A percentile compares a stretch with the other conserved stretches of the same genome.
Conservation (phyloP, 768 basidiomycete species). For the Mycena pura region DNA sequence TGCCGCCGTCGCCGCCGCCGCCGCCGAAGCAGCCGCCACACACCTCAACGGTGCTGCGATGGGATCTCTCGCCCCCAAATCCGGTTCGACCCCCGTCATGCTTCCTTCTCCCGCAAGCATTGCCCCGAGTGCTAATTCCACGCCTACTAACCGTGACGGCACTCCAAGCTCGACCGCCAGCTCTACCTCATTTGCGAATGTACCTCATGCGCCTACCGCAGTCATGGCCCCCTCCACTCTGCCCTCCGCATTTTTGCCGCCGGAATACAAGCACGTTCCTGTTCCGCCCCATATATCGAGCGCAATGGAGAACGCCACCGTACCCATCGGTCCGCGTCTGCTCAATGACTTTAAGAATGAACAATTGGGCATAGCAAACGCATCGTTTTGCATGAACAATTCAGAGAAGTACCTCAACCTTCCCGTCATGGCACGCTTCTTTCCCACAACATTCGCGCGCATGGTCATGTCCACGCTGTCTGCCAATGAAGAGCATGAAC, state of each 20-base stretch:
- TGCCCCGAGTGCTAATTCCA: slow-evolving; percentile 77
- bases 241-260: slow-evolving; percentile 46
- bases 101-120: slow-evolving; percentile 81
- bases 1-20: slow-evolving; percentile 49
- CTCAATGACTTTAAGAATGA: slow-evolving; percentile 52
- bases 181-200: slow-evolving; percentile 39
- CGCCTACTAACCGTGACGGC: slow-evolving; percentile 68
- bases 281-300: slow-evolving; percentile 51
- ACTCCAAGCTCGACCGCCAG: slow-evolving; percentile 53
- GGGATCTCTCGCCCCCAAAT: slow-evolving; percentile 42
- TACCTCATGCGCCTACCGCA: slow-evolving; percentile 39
- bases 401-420: slow-evolving; percentile 67
- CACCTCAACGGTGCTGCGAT: slow-evolving; percentile 29
- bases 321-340: slow-evolving; percentile 51
- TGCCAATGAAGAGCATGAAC: slow-evolving; percentile 75
- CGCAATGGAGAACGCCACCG: slow-evolving; percentile 50
- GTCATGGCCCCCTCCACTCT: slow-evolving; percentile 41
- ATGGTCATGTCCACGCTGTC: slow-evolving; percentile 70
- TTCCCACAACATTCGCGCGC: slow-evolving; percentile 77
- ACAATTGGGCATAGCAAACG: slow-evolving; percentile 44
- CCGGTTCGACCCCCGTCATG: slow-evolving; percentile 69
- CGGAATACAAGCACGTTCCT: slow-evolving; percentile 42
- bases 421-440: slow-evolving; percentile 71
- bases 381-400: slow-evolving; percentile 54
- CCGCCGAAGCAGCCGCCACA: slow-evolving; percentile 44